Evolutionary conservation across 345 rosid species (phyloP).

Genomic region (Camelina hispida): DNA sequence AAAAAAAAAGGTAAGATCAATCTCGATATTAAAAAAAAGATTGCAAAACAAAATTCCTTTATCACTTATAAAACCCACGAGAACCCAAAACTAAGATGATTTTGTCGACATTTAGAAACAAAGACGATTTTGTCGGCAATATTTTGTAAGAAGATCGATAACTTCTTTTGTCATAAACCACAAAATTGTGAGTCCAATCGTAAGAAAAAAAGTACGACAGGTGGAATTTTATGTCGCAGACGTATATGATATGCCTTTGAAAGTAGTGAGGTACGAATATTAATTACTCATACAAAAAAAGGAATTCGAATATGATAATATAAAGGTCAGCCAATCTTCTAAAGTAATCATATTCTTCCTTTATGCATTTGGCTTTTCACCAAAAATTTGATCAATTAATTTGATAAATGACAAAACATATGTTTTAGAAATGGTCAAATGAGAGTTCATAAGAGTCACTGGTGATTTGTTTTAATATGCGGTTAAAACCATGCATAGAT

Average conservation of each 20-base stretch:
- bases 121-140: background rate
- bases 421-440: too few relatives aligned
- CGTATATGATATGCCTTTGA: slow-evolving; percentile 1
- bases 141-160: background rate
- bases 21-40: too few relatives aligned
- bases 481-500: slow-evolving; percentile 25
- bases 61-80: too few relatives aligned
- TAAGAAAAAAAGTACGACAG: background rate
- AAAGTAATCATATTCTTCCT: slow-evolving; percentile 20
- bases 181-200: slow-evolving; percentile 6
- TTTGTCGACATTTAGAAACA: too few relatives aligned
- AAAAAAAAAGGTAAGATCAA: too few relatives aligned
- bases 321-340: slow-evolving; percentile 32
- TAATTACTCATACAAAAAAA: slow-evolving; percentile 7
- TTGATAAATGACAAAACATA: too few relatives aligned
- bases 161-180: slow-evolving; percentile 1
- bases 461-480: too few relatives aligned
- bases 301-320: slow-evolving; percentile 22
- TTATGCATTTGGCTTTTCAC: too few relatives aligned
- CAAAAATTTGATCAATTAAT: too few relatives aligned
- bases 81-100: too few relatives aligned
- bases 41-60: too few relatives aligned
- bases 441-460: slow-evolving; percentile 1
- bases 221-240: background rate
- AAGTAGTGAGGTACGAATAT: slow-evolving; percentile 30